Evolutionary conservation across 2,329 filamentous ascomycete genomes (phyloP).

Genomic region (Cordyceps sp.): DNA sequence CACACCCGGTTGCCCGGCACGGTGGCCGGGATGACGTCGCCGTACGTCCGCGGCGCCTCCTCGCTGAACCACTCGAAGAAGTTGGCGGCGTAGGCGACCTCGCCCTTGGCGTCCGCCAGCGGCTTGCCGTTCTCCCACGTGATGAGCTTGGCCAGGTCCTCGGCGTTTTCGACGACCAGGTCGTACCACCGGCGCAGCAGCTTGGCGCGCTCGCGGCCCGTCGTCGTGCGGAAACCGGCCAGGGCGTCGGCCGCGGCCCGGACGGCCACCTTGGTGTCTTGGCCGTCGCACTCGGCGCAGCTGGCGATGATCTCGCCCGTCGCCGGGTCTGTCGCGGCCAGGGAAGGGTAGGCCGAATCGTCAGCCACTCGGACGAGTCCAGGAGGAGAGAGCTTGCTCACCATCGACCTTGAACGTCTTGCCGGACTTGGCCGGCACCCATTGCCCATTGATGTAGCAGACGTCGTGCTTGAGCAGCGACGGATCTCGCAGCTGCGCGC

Average conservation of each 20-base stretch:
- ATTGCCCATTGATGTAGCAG: conserved; percentile 84
- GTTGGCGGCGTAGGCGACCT: conserved; percentile 55
- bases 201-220: conserved; percentile 57
- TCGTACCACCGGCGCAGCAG: conserved; percentile 71
- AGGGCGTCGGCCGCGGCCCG: conserved; percentile 66
- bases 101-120: conserved; percentile 54
- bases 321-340: conserved; percentile 70
- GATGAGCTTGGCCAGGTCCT: conserved; percentile 68
- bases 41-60: conserved; percentile 58
- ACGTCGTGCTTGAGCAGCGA: conserved; percentile 72
- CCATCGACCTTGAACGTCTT: conserved; percentile 80
- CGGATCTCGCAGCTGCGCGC: conserved; percentile 51
- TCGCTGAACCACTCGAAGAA: conserved; percentile 75
- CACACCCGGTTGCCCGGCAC: conserved; percentile 57
- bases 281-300: conserved; percentile 65
- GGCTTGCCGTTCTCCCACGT: conserved; percentile 89
- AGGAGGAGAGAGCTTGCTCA: conserved; percentile 14
- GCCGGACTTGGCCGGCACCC: conserved; percentile 69
- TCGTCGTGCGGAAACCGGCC: conserved; percentile 50
- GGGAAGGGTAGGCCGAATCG: too few relatives aligned
- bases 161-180: conserved; percentile 58
- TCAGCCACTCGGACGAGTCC: too few relatives aligned
- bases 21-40: conserved; percentile 56
- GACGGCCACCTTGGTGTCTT: conserved; percentile 71
- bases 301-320: conserved; percentile 68